Percentiles rank a stretch among this genome's conserved stretches.
Conservation (phyloP, 176 grass and related monocot genomes). For the Elymus sibiricus region DNA sequence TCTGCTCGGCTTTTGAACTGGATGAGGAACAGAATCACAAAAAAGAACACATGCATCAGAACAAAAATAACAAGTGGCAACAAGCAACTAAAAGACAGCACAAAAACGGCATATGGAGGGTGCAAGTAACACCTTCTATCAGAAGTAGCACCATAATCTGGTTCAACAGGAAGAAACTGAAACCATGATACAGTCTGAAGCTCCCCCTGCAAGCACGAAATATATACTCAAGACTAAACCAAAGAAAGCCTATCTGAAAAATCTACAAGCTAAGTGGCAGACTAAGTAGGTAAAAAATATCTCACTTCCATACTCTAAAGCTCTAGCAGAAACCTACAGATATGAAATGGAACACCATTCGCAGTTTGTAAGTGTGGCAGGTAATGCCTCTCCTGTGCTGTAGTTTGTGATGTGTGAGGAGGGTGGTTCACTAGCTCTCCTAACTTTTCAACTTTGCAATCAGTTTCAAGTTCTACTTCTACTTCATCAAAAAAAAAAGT, state of each 20-base stretch:
- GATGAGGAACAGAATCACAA: conserved; percentile 20
- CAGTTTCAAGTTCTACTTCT: neutral
- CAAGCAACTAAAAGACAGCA: conserved; percentile 15
- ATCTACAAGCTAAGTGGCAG: neutral
- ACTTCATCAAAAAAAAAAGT: neutral
- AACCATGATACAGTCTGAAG: conserved; percentile 96
- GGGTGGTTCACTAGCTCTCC: neutral
- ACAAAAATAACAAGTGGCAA: conserved; percentile 30
- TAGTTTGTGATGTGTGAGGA: neutral
- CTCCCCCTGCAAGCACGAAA: conserved; percentile 53
- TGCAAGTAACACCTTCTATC: conserved; percentile 63
- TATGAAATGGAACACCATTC: neutral
- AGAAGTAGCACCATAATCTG: conserved; percentile 47
- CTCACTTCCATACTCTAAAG: neutral
- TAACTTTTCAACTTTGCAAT: neutral
- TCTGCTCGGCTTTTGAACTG: conserved; percentile 93
- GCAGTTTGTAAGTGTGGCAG: neutral
- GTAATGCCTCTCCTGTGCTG: neutral
- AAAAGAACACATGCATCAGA: conserved; percentile 35
- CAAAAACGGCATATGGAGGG: conserved; percentile 10
- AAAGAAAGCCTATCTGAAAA: neutral
- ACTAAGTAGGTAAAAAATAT: neutral
- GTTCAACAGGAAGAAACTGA: conserved; percentile 88
- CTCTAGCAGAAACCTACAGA: neutral
- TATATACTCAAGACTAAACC: conserved; percentile 6